A percentile compares a stretch with the other conserved stretches of the same genome.
phyloP scores from a whole-genome alignment of 1,139 yeast species.

The Protomyces arabidopsidicola region DNA sequence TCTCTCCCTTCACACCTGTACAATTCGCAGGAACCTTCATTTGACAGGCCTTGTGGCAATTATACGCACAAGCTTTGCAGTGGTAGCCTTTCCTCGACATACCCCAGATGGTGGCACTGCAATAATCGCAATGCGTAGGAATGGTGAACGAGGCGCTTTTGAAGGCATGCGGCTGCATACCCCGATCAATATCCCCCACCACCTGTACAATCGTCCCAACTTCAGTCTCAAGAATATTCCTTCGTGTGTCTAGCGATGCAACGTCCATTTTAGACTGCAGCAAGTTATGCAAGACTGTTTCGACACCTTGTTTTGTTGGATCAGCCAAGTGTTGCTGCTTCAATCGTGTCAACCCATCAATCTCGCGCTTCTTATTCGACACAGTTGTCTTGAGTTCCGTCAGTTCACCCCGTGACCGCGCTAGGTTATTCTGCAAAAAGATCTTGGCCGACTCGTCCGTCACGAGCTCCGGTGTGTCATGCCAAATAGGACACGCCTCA shows the following conservation, averaged over 20 bases:
- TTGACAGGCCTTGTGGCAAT: slow-evolving; percentile 36
- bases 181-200: slow-evolving; percentile 55
- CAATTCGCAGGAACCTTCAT: slow-evolving; percentile 35
- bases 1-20: slow-evolving; percentile 31
- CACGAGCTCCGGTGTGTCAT: slow-evolving; percentile 68
- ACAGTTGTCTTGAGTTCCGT: slow-evolving; percentile 47
- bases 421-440: slow-evolving; percentile 58
- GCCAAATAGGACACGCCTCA: slow-evolving; percentile 92
- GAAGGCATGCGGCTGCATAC: slow-evolving; percentile 35
- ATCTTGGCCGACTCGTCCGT: slow-evolving; percentile 60
- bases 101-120: slow-evolving; percentile 35
- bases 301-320: slow-evolving; percentile 38
- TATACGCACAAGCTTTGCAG: slow-evolving; percentile 35
- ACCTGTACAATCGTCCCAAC: slow-evolving; percentile 84
- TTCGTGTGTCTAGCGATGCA: slow-evolving; percentile 64
- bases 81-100: slow-evolving; percentile 35
- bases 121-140: slow-evolving; percentile 35
- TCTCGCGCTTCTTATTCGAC: slow-evolving; percentile 47
- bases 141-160: slow-evolving; percentile 35
- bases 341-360: slow-evolving; percentile 47
- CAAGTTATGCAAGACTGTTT: slow-evolving; percentile 54
- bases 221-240: slow-evolving; percentile 76
- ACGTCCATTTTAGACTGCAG: slow-evolving; percentile 57
- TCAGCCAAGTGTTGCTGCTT: slow-evolving; percentile 41
- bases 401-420: slow-evolving; percentile 49